Conservation (phyloP, 805 yeast genomes). For the Grigorovia transvaalensis region DNA sequence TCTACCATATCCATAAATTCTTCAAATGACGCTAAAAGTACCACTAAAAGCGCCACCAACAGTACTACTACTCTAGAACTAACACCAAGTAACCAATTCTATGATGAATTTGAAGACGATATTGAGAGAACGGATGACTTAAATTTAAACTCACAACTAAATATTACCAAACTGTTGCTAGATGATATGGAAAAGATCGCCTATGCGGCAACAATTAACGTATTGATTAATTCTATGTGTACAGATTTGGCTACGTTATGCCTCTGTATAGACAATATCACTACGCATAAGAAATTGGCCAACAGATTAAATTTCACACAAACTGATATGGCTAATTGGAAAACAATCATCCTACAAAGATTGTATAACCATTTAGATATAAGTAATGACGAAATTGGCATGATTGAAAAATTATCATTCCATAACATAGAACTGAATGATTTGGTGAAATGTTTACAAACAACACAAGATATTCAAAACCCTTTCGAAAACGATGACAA, state of each 20-base stretch:
- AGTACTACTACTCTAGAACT: slow-evolving; percentile 14
- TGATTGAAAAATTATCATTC: slow-evolving; percentile 77
- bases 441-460: slow-evolving; percentile 51
- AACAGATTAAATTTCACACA: slow-evolving; percentile 57
- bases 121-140: slow-evolving; percentile 27
- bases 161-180: slow-evolving; percentile 70
- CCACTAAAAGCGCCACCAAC: neutral
- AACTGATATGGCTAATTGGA: slow-evolving; percentile 78
- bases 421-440: slow-evolving; percentile 77
- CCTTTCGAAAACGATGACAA: slow-evolving; percentile 29
- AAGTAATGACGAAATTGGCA: slow-evolving; percentile 59
- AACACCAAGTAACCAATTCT: slow-evolving; percentile 24
- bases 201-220: slow-evolving; percentile 74
- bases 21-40: slow-evolving; percentile 6
- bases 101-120: slow-evolving; percentile 34
- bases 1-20: slow-evolving; percentile 7
- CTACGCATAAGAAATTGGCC: slow-evolving; percentile 39
- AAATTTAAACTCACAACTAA: slow-evolving; percentile 42
- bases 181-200: slow-evolving; percentile 83
- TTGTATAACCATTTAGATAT: slow-evolving; percentile 77
- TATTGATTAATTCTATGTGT: slow-evolving; percentile 72
- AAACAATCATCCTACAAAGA: slow-evolving; percentile 56
- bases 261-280: slow-evolving; percentile 36
- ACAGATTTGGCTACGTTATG: slow-evolving; percentile 57
- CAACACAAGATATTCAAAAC: slow-evolving; percentile 40